A percentile compares a stretch with the other conserved stretches of the same genome.
Evolutionary conservation across 805 yeast species (phyloP).

Genomic region (Alloascoidea hylecoeti): DNA sequence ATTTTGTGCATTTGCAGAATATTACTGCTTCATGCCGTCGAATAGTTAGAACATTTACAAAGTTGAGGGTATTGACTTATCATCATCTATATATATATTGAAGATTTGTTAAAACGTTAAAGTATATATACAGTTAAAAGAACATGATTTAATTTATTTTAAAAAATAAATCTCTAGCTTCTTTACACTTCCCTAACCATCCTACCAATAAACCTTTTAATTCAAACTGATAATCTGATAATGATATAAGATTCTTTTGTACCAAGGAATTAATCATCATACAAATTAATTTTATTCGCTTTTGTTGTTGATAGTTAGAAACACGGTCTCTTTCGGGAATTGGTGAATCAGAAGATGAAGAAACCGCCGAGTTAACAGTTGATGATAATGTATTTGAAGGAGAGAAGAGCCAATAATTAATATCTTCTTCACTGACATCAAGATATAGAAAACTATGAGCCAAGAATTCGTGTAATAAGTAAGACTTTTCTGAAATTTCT

Average conservation of each 20-base stretch:
- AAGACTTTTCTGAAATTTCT: not conserved
- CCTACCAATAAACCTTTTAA: conserved; percentile 44
- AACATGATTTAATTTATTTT: conserved; percentile 1
- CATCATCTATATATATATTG: no score
- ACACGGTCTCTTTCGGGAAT: not conserved
- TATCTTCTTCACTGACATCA: not conserved
- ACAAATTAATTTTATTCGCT: conserved; percentile 39
- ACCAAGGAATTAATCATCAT: conserved; percentile 44
- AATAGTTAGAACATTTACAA: no score
- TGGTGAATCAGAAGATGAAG: not conserved
- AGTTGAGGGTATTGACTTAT: no score
- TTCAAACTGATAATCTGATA: conserved; percentile 42
- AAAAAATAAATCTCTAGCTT: conserved; percentile 46
- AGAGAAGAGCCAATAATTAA: no score
- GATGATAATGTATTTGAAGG: no score
- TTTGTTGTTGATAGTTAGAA: not conserved
- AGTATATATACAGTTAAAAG: no score
- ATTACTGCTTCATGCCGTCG: no score
- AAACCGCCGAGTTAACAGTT: no score
- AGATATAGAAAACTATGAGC: not conserved
- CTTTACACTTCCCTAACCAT: conserved; percentile 52
- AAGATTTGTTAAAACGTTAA: no score
- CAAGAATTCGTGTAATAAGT: not conserved
- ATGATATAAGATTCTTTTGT: conserved; percentile 26
- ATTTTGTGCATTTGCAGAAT: no score